Evolutionary conservation across 306 rosid genomes (phyloP).

Genomic region (Oxytropis ochrocephala): DNA sequence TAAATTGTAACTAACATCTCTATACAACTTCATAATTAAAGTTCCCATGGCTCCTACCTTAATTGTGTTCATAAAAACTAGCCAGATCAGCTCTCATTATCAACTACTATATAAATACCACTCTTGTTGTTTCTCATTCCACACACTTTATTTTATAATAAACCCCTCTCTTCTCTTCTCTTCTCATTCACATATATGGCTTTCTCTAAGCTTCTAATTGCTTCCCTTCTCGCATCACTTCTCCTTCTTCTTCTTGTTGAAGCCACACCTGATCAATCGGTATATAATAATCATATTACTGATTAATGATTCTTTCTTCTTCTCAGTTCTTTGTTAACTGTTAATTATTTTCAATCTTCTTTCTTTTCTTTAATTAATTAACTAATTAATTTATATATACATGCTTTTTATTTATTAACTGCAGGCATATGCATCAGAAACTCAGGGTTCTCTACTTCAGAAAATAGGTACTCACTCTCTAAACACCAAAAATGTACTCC

Average conservation of each 20-base stretch:
- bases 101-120: conserved; percentile 53
- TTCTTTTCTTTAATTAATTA: neutral
- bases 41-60: too few relatives aligned
- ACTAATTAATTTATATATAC: neutral
- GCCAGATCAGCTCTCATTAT: neutral
- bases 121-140: conserved; percentile 4
- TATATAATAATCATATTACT: too few relatives aligned
- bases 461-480: conserved; percentile 15
- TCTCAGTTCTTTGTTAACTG: neutral
- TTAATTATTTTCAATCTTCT: neutral
- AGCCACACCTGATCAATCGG: conserved; percentile 26
- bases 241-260: conserved; percentile 30
- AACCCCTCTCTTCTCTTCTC: neutral
- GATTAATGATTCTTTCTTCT: too few relatives aligned
- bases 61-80: neutral
- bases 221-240: conserved; percentile 42
- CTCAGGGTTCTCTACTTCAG: conserved; percentile 26
- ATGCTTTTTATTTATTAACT: conserved; percentile 3
- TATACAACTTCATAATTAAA: too few relatives aligned
- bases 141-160: neutral
- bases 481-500: too few relatives aligned
- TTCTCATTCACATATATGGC: conserved; percentile 31
- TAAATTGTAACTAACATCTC: too few relatives aligned
- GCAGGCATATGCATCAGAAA: conserved; percentile 18
- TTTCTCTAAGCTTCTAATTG: conserved; percentile 37